Base-by-base conservation (phyloP, 768 basidiomycete species). In the Auricularia sp. region DNA sequence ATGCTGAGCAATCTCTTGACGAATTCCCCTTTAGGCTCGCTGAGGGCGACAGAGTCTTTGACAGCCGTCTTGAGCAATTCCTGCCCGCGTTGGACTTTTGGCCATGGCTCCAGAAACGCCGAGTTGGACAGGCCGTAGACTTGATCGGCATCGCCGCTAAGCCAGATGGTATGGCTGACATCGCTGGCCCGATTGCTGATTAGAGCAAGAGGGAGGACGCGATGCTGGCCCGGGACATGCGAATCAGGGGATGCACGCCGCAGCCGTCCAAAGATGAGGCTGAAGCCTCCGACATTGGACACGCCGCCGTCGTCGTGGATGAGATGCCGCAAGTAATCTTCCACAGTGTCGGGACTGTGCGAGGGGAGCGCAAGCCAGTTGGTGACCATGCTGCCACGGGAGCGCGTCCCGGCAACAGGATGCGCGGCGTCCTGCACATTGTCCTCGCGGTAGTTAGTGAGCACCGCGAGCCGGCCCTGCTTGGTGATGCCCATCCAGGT, bases 401-500 rank as follows among this genome's bases (percentile, higher is more conserved):
- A 51, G 47, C 47, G 47, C 47, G 47, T 51, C 11, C 47, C 47
- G 47, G 21, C 47, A 8, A 51, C 47, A 3, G 47, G 47, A 18
- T 51, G 47, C 47, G 14, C 47, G 47, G 47, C 47, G 47, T 51
- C 47, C 18, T 10, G 10, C 10, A 21, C 21, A 3, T 51, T 18
- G 18, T 51, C 47, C 21, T 51, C 47, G 47, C 47, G 47, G 21
- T 51, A 51, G 47, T 51, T 64, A n/a, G 42, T 24, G 42, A 70
- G 63, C 39, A 70, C 39, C 18, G 66, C 69, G 21, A 70, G 45
- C 18, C 65, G 65, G 13, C 69, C 69, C n/a, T 62, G 56, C 18
- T 64, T 61, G 34, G 54, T 69, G 36, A 70, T 65, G 14, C 69
- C 69, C 14, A 70, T 62, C 69, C 69, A 70, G 13, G 69, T 70